Evolutionary conservation across 2,329 filamentous ascomycete genomes (phyloP).

Genomic region (Pestalotiopsis sp.): DNA sequence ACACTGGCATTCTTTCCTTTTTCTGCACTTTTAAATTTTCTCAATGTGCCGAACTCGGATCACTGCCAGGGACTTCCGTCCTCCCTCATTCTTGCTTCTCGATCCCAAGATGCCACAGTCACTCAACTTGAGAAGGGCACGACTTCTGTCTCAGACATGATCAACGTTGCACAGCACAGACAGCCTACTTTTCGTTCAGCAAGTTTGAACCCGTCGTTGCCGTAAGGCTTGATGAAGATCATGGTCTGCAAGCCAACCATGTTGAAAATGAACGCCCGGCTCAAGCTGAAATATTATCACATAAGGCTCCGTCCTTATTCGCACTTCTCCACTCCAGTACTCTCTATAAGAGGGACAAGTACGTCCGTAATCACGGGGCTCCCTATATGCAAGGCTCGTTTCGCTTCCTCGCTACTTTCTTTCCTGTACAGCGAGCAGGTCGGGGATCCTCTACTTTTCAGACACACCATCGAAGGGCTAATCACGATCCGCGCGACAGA

Average conservation of each 20-base stretch:
- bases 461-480: not conserved
- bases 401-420: not conserved
- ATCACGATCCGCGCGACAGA: not conserved
- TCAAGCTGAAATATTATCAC: not conserved
- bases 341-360: not conserved
- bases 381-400: not conserved
- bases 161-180: too few relatives aligned
- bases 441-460: not conserved
- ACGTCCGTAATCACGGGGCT: not conserved
- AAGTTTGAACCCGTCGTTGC: too few relatives aligned
- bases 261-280: not conserved
- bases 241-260: too few relatives aligned
- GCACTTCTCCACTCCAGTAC: not conserved
- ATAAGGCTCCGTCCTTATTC: not conserved
- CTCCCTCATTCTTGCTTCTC: not conserved
- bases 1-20: too few relatives aligned
- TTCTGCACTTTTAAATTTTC: too few relatives aligned
- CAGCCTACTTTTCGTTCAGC: too few relatives aligned
- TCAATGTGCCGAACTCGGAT: not conserved
- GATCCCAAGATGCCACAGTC: too few relatives aligned
- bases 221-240: too few relatives aligned
- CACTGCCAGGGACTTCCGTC: not conserved
- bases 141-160: too few relatives aligned
- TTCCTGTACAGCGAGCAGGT: not conserved
- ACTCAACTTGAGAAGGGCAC: too few relatives aligned